Evolutionary conservation across 306 rosid genomes (phyloP), one percentile per base, ranked within the genome.

Genomic region (Macrotyloma uniflorum): DNA sequence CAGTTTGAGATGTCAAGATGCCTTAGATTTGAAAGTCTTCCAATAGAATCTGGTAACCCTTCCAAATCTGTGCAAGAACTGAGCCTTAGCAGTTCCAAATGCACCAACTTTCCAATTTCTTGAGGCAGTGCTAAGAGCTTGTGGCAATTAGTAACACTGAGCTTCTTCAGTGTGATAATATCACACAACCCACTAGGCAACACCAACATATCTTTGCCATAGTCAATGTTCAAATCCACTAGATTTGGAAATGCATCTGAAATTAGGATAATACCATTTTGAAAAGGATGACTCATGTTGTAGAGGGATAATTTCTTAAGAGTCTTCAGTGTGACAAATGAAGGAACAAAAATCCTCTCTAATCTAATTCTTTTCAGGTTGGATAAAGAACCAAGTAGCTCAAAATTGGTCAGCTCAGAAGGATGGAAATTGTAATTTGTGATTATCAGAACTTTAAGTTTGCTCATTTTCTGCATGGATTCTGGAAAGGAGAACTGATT

Each of bases 61-160:
- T 5, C 36, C 53, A 91, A 75, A 74, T 74, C 85, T n/a, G 80
- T 79, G 54, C 93, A 89, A 0, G 88, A 91, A 50, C 70, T 86
- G 8, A 93, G 87, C 82, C 90, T 83, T 15, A 91, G 40, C 2
- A 67, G 47, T 76, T 85, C 86, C 79, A 93, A 68, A 78, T 84
- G 81, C 30, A 2, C 62, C 40, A 88, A 59, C 46, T 85, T 75
- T 32, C 87, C 89, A 14, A 89, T 76, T 9, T 75, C 86, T 59
- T 68, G 68, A 1, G 94, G 93, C 28, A 93, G 72, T 6, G 59
- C 24, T 13, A 53, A 42, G 55, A 93, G 80, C 68, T 76, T 90
- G 36, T 85, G 89, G 62, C 91, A 93, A 54, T 91, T 86, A 3
- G 98, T 77, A 28, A 91, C 23, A 15, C 83, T 84, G 6, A 93